A percentile compares a stretch with the other conserved stretches of the same genome.
phyloP scores from a whole-genome alignment of 2,329 filamentous ascomycete species.

The Rutstroemia sydowiana region DNA sequence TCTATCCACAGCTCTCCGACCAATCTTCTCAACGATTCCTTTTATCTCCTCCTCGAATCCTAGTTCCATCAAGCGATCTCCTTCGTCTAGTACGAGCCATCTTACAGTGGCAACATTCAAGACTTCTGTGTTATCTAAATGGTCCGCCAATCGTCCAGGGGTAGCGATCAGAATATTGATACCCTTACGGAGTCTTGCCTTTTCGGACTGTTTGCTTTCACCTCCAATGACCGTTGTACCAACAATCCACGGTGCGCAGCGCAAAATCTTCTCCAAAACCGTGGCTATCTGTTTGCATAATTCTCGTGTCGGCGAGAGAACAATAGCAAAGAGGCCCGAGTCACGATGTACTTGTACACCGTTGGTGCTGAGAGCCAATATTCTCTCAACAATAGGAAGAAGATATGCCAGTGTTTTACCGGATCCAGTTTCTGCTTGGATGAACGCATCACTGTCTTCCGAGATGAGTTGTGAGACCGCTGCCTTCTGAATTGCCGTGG shows the following conservation, averaged over 20 bases:
- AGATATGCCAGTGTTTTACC: conserved; percentile 97
- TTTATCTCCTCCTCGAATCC: conserved; percentile 93
- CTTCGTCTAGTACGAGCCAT: conserved; percentile 93
- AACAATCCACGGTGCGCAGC: conserved; percentile 91
- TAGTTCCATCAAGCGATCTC: conserved; percentile 96
- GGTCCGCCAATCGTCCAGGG: conserved; percentile 83
- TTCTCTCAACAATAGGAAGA: conserved; percentile 81
- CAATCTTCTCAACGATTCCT: conserved; percentile 74
- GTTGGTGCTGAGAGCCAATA: conserved; percentile 65
- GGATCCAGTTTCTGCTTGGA: conserved; percentile 94
- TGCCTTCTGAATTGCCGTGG: conserved; percentile 90
- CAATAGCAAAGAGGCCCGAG: conserved; percentile 85
- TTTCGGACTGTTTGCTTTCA: conserved; percentile 72
- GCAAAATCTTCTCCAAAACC: conserved; percentile 76
- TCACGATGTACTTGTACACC: conserved; percentile 62
- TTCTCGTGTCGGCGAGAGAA: conserved; percentile 91
- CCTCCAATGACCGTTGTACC: conserved; percentile 73
- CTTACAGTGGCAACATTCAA: conserved; percentile 82
- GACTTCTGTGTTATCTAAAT: conserved; percentile 85
- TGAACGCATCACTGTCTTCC: conserved; percentile 82
- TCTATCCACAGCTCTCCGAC: conserved; percentile 54
- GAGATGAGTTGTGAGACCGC: conserved; percentile 74
- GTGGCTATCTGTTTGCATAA: conserved; percentile 87
- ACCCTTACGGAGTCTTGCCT: conserved; percentile 86
- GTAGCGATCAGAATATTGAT: conserved; percentile 95